Percentiles rank a stretch among this genome's conserved stretches.
Evolutionary conservation across 768 basidiomycete genomes (phyloP).

Genomic region (Lactarius sp.): DNA sequence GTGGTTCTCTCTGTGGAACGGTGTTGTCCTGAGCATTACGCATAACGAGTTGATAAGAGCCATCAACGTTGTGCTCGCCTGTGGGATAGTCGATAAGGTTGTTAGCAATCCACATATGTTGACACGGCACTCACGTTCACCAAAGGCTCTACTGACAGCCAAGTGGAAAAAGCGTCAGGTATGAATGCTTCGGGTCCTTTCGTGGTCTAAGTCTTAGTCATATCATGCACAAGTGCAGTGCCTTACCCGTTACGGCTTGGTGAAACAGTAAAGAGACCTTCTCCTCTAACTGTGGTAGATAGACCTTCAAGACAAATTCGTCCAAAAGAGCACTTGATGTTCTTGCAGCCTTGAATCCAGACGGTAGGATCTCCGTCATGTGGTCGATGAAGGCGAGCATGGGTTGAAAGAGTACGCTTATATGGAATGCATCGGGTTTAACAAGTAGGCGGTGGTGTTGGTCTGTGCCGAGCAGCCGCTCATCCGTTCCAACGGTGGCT

Average conservation of each 20-base stretch:
- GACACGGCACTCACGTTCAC: conserved; percentile 52
- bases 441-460: conserved; percentile 84
- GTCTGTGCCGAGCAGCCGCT: conserved; percentile 64
- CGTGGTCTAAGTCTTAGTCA: conserved; percentile 7
- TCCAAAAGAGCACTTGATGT: conserved; percentile 74
- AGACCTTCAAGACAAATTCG: conserved; percentile 89
- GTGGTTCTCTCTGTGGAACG: conserved; percentile 94
- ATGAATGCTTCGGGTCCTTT: conserved; percentile 84
- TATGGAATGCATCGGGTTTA: conserved; percentile 90
- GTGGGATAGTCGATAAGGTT: not conserved
- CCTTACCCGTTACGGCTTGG: conserved; percentile 69
- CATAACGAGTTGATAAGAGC: conserved; percentile 89
- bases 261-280: conserved; percentile 87
- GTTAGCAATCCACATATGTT: not conserved
- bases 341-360: conserved; percentile 58
- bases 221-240: not conserved
- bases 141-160: conserved; percentile 66
- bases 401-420: conserved; percentile 90
- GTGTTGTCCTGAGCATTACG: conserved; percentile 83
- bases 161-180: conserved; percentile 63
- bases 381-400: conserved; percentile 80
- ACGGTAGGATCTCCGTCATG: conserved; percentile 66
- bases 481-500: conserved; percentile 61
- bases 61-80: conserved; percentile 84
- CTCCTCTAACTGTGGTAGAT: conserved; percentile 92